Percentiles rank a stretch among this genome's conserved stretches.
Conservation (phyloP, 768 basidiomycete species). For the Tulasnella calospora region DNA sequence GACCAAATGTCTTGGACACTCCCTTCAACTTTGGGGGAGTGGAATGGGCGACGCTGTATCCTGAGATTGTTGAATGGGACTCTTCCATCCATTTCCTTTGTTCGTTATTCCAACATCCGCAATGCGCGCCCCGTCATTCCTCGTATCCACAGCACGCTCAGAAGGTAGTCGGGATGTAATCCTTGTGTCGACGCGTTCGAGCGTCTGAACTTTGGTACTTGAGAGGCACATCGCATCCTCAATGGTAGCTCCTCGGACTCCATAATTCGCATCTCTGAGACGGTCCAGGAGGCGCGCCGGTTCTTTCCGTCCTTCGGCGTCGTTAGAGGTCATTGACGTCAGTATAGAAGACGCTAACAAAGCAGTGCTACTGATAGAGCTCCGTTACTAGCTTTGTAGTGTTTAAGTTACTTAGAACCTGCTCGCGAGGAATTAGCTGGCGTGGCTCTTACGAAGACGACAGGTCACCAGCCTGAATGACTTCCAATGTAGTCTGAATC, state of each 20-base stretch:
- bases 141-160: not conserved
- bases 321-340: not conserved
- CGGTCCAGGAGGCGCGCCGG: not conserved
- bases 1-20: too few relatives aligned
- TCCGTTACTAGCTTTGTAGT: not conserved
- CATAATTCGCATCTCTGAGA: not conserved
- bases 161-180: not conserved
- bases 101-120: too few relatives aligned
- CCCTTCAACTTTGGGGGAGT: too few relatives aligned
- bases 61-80: too few relatives aligned
- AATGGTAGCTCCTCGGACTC: not conserved
- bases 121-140: not conserved
- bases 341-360: not conserved
- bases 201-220: not conserved
- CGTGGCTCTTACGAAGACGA: not conserved
- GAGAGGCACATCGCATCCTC: not conserved
- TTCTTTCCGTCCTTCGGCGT: not conserved
- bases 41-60: too few relatives aligned
- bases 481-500: not conserved
- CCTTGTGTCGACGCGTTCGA: not conserved
- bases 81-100: too few relatives aligned
- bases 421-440: not conserved
- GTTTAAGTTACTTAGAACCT: not conserved
- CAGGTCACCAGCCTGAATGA: not conserved
- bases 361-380: not conserved